Evolutionary conservation across 192 early-diverging fungal species (phyloP).

Genomic region (Gaertneriomyces semiglobifer): DNA sequence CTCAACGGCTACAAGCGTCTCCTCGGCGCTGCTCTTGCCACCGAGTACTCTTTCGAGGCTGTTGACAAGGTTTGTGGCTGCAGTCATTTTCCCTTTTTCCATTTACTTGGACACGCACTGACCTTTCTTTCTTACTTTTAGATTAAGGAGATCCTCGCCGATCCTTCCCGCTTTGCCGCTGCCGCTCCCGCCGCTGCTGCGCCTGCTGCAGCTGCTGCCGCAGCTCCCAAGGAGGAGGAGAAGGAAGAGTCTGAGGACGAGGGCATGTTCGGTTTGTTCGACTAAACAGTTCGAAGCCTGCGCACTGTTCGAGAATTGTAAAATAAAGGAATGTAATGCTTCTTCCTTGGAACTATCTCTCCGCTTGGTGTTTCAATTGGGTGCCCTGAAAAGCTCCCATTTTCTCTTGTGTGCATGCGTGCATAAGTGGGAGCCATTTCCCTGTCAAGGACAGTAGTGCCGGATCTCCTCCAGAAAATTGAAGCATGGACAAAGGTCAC

Average conservation of each 20-base stretch:
- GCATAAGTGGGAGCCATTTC: too few species aligned
- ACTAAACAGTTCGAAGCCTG: background rate
- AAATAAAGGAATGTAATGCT: too few species aligned
- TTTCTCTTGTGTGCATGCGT: too few species aligned
- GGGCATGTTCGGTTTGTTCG: constrained; percentile 73
- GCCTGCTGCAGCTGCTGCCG: constrained; percentile 52
- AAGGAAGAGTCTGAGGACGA: constrained; percentile 73
- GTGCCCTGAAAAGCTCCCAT: too few species aligned
- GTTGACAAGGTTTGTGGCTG: constrained; percentile 65
- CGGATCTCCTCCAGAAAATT: too few species aligned
- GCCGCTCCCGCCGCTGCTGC: constrained; percentile 73
- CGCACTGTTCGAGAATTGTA: too few species aligned
- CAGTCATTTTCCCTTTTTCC: constrained; percentile 2
- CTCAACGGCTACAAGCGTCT: constrained; percentile 98
- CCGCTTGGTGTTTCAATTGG: too few species aligned
- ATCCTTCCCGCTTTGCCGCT: constrained; percentile 84
- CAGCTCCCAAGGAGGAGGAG: constrained; percentile 53
- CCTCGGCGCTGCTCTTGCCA: constrained; percentile 82
- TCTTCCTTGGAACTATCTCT: too few species aligned
- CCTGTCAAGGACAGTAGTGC: too few species aligned
- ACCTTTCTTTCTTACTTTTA: constrained; percentile 55
- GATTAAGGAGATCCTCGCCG: constrained; percentile 92
- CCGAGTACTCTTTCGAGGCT: constrained; percentile 83
- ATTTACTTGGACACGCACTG: constrained; percentile 50
- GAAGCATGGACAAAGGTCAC: too few species aligned